Evolutionary conservation across 345 rosid species (phyloP).

Genomic region (Euphorbia lathyris): DNA sequence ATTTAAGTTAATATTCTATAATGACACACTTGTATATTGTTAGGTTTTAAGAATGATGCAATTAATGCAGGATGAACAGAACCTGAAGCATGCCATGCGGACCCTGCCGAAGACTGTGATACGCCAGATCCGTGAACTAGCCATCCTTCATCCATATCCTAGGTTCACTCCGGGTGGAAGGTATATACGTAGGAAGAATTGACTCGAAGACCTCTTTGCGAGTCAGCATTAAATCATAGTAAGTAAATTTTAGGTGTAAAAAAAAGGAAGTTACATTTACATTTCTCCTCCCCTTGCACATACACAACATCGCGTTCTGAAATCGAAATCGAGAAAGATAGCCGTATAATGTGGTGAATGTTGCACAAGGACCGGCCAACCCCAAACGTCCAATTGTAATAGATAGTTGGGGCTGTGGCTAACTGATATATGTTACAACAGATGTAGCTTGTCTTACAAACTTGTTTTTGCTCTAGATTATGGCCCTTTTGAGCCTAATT

Average conservation of each 20-base stretch:
- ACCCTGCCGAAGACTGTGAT: constrained; percentile 56
- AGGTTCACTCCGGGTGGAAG: constrained; percentile 38
- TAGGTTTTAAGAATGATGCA: constrained; percentile 11
- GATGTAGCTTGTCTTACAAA: constrained; percentile 4
- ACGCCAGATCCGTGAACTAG: constrained; percentile 63
- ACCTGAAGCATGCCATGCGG: constrained; percentile 34
- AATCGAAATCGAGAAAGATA: constrained; percentile 9
- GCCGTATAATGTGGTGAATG: constrained; percentile 26
- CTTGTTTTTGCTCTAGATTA: background rate
- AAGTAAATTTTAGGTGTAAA: constrained; percentile 28
- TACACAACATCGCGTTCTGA: constrained; percentile 18
- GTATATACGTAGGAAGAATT: constrained; percentile 28
- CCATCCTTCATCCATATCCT: constrained; percentile 66
- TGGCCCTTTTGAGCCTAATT: background rate
- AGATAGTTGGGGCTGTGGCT: constrained; percentile 19
- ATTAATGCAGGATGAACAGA: constrained; percentile 48
- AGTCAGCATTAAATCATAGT: constrained; percentile 9
- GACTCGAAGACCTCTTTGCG: constrained; percentile 17
- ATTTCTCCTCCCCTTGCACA: constrained; percentile 12
- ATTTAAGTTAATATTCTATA: no score
- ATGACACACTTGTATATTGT: background rate
- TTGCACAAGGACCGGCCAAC: constrained; percentile 12
- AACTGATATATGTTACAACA: constrained; percentile 17
- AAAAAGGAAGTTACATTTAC: background rate
- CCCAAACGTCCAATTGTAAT: constrained; percentile 17